A percentile compares a stretch with the other conserved stretches of the same genome.
phyloP scores from a whole-genome alignment of 2,329 filamentous ascomycete genomes.

The Plectosphaerella cucumerina region DNA sequence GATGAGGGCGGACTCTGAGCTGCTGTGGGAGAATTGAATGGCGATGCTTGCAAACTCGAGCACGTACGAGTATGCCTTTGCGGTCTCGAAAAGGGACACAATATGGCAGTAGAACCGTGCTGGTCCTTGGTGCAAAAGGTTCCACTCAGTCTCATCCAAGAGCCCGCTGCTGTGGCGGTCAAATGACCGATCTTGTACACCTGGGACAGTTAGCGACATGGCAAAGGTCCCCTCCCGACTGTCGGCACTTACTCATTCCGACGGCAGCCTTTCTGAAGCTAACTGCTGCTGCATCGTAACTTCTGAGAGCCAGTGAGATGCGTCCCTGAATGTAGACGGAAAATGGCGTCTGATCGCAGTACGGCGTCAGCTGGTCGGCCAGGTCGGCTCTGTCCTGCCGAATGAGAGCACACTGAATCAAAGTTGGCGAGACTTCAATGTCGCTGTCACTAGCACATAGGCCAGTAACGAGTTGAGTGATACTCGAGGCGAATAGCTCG shows the following conservation, averaged over 20 bases:
- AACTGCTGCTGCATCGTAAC: slow-evolving; percentile 67
- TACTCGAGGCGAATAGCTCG: slow-evolving; percentile 50
- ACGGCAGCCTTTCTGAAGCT: slow-evolving; percentile 81
- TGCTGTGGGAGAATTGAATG: slow-evolving; percentile 54
- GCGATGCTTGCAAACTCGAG: slow-evolving; percentile 78
- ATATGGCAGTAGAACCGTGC: slow-evolving; percentile 86
- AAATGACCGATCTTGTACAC: slow-evolving; percentile 38
- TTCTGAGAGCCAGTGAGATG: slow-evolving; percentile 67
- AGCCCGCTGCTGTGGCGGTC: slow-evolving; percentile 60
- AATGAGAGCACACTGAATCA: slow-evolving; percentile 59
- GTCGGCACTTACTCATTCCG: slow-evolving; percentile 65
- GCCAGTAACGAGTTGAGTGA: slow-evolving; percentile 65
- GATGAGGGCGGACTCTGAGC: slow-evolving; percentile 32
- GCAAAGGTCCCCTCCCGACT: not conserved
- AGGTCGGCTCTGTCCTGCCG: slow-evolving; percentile 57
- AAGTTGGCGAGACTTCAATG: slow-evolving; percentile 56
- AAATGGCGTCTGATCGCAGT: slow-evolving; percentile 55
- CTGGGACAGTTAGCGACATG: slow-evolving; percentile 29
- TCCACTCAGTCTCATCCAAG: slow-evolving; percentile 72
- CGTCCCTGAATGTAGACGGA: slow-evolving; percentile 82
- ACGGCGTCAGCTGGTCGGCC: slow-evolving; percentile 52
- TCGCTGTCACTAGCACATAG: slow-evolving; percentile 62
- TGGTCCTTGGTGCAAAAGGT: slow-evolving; percentile 65
- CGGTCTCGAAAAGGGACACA: slow-evolving; percentile 73
- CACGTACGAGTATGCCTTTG: slow-evolving; percentile 73